phyloP scores from a whole-genome alignment of 345 rosid species.

The Populus simonii region DNA sequence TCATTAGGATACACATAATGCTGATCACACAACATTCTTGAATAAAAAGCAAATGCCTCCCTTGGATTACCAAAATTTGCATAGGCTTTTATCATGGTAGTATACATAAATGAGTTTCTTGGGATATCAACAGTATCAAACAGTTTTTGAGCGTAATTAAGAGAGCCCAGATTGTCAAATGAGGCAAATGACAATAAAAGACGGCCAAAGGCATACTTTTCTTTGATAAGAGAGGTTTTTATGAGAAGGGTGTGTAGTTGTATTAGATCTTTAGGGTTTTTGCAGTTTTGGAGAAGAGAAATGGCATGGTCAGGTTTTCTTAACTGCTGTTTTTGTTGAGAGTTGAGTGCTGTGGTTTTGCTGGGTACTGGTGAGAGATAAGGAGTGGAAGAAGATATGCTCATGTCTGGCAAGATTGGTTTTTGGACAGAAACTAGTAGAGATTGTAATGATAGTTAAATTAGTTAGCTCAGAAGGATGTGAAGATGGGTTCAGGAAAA shows the following conservation, averaged over 20 bases:
- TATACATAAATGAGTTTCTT: conserved; percentile 19
- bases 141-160: conserved; percentile 17
- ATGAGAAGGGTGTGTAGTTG: conserved; percentile 19
- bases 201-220: conserved; percentile 24
- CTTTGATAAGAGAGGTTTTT: conserved; percentile 21
- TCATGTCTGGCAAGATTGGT: background rate
- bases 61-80: conserved; percentile 10
- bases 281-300: conserved; percentile 14
- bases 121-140: conserved; percentile 1
- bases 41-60: conserved; percentile 17
- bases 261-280: conserved; percentile 8
- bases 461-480: background rate
- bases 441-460: background rate
- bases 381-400: conserved; percentile 2
- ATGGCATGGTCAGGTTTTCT: conserved; percentile 16
- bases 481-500: too few species aligned
- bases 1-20: conserved; percentile 9
- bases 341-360: conserved; percentile 2
- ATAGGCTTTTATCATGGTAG: conserved; percentile 18
- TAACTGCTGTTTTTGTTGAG: background rate
- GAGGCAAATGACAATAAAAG: conserved; percentile 20
- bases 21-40: conserved; percentile 12
- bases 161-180: background rate
- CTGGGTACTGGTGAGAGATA: background rate
- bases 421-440: too few species aligned